Evolutionary conservation across 768 basidiomycete genomes (phyloP).

Genomic region (Panellus pusillus): DNA sequence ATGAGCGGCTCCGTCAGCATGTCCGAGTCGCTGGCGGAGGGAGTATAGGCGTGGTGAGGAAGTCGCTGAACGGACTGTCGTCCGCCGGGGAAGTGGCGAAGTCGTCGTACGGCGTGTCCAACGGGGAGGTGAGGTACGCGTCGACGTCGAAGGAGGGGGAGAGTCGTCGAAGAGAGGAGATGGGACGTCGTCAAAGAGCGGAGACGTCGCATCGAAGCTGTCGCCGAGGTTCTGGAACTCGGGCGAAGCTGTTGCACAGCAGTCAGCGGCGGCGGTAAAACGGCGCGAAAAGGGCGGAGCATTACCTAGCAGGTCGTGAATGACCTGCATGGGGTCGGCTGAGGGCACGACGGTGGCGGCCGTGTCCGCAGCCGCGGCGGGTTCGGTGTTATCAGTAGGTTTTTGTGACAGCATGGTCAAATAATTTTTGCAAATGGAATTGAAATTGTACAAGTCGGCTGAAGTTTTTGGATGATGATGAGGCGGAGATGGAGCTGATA

Average conservation of each 20-base stretch:
- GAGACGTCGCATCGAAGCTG: constrained; percentile 15
- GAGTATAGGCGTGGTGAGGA: constrained; percentile 18
- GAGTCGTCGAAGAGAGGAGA: constrained; percentile 13
- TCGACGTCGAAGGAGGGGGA: constrained; percentile 8
- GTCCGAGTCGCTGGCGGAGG: constrained; percentile 10
- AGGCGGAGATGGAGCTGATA: constrained; percentile 27
- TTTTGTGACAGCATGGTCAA: constrained; percentile 65
- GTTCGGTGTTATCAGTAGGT: constrained; percentile 39
- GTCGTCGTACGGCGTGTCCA: constrained; percentile 20
- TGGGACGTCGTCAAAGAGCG: constrained; percentile 12
- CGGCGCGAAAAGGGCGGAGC: background rate
- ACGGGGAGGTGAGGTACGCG: constrained; percentile 20
- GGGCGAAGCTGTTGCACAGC: constrained; percentile 15
- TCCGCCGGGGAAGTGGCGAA: constrained; percentile 19
- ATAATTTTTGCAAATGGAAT: constrained; percentile 59
- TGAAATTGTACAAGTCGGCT: constrained; percentile 41
- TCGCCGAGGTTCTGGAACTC: constrained; percentile 19
- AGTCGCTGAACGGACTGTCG: constrained; percentile 21
- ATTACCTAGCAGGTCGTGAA: constrained; percentile 20
- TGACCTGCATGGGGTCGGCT: constrained; percentile 14
- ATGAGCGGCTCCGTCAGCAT: constrained; percentile 19
- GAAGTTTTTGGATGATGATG: constrained; percentile 22
- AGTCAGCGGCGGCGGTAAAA: background rate
- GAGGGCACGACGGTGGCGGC: constrained; percentile 19
- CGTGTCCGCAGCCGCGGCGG: constrained; percentile 26